A percentile compares a stretch with the other conserved stretches of the same genome.
phyloP scores from a whole-genome alignment of 495 filamentous ascomycete genomes.

The Trichoderma erinaceum region DNA sequence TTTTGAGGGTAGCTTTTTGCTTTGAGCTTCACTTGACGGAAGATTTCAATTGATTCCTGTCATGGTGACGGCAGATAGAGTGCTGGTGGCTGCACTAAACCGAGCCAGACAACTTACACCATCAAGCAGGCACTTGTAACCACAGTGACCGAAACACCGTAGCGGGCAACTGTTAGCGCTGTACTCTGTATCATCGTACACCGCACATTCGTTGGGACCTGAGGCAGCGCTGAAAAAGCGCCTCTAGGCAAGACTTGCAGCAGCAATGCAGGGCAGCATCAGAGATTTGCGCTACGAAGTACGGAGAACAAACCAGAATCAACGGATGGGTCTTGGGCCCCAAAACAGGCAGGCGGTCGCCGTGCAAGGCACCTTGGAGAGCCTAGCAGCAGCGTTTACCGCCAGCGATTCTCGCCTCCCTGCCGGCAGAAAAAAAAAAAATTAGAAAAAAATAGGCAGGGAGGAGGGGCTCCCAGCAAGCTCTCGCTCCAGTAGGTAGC shows the following conservation, averaged over 20 bases:
- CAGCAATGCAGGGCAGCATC: slow-evolving; percentile 1
- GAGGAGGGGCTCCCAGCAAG: not conserved
- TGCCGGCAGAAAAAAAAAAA: not conserved
- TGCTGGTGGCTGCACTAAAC: too few relatives aligned
- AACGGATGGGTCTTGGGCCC: not conserved
- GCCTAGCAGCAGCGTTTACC: not conserved
- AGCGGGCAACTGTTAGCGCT: too few relatives aligned
- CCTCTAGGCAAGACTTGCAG: not conserved
- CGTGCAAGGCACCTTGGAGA: not conserved
- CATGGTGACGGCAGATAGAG: too few relatives aligned
- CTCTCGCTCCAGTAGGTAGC: not conserved
- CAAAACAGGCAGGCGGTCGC: not conserved
- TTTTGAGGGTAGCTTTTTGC: too few relatives aligned
- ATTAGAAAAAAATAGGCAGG: not conserved
- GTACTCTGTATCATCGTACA: not conserved
- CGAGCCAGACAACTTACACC: not conserved
- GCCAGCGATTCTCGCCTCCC: slow-evolving; percentile 2
- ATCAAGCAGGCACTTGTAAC: not conserved
- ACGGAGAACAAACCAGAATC: not conserved
- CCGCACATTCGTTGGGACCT: slow-evolving; percentile 7
- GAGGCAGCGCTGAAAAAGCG: not conserved
- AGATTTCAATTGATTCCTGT: too few relatives aligned
- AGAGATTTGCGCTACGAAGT: not conserved
- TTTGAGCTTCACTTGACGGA: too few relatives aligned
- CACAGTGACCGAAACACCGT: too few relatives aligned